Percentiles rank a stretch among this genome's conserved stretches.
Conservation (phyloP, 257 asterid genomes). For the Ligustrum vulgare region DNA sequence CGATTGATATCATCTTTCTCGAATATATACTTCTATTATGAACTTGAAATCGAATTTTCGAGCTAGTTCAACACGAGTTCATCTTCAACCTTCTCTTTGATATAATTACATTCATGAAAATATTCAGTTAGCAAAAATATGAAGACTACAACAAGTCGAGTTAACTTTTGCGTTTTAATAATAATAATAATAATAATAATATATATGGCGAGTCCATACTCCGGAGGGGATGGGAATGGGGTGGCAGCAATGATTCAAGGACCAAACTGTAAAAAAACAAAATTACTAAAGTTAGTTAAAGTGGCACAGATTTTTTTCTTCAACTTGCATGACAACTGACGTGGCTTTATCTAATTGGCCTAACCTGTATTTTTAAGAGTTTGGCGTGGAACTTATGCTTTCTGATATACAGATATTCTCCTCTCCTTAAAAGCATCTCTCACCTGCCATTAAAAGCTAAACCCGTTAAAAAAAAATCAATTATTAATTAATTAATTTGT, state of each 20-base stretch:
- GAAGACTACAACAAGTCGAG: too few relatives aligned
- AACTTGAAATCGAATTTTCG: too few relatives aligned
- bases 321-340: background rate
- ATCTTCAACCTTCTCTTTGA: too few relatives aligned
- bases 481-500: background rate
- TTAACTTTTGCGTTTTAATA: too few relatives aligned
- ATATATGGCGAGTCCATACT: background rate
- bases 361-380: background rate
- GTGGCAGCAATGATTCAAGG: conserved; percentile 5
- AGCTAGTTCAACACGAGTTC: too few relatives aligned
- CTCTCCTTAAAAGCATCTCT: conserved; percentile 7
- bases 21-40: too few relatives aligned
- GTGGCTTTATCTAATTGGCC: background rate
- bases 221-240: background rate
- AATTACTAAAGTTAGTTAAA: background rate
- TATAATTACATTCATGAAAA: too few relatives aligned
- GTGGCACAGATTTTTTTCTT: background rate
- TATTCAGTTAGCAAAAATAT: too few relatives aligned
- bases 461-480: background rate
- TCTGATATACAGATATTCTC: background rate
- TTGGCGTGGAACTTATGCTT: background rate
- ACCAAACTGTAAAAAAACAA: conserved; percentile 10
- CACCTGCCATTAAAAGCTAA: background rate
- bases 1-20: too few relatives aligned
- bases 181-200: too few relatives aligned